Evolutionary conservation across 2,329 filamentous ascomycete genomes (phyloP).

Genomic region (Gaeumannomyces tritici): DNA sequence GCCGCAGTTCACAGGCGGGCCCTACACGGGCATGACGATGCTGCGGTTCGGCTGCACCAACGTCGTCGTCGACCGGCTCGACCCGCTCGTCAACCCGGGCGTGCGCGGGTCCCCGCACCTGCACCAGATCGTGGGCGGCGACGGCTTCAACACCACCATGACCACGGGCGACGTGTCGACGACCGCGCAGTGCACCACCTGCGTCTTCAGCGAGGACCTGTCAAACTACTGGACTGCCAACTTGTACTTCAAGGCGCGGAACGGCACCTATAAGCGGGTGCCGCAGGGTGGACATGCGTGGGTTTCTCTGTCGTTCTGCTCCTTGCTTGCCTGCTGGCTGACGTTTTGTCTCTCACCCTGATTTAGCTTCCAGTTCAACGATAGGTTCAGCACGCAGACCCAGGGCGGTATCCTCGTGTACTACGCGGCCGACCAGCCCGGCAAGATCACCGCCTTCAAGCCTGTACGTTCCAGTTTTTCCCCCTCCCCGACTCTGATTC

Average conservation of each 20-base stretch:
- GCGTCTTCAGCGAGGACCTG: constrained; percentile 26
- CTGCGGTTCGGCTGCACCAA: constrained; percentile 10
- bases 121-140: constrained; percentile 12
- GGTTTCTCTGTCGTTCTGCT: not conserved
- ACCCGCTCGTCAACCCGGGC: constrained; percentile 11
- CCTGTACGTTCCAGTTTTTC: constrained; percentile 33
- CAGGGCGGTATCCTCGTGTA: constrained; percentile 34
- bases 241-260: constrained; percentile 24
- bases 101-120: constrained; percentile 8
- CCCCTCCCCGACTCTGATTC: constrained; percentile 18
- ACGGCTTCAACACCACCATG: constrained; percentile 18
- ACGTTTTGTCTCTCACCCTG: constrained; percentile 6
- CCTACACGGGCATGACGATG: constrained; percentile 7
- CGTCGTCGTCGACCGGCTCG: constrained; percentile 7
- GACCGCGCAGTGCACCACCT: constrained; percentile 26
- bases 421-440: constrained; percentile 32
- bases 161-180: constrained; percentile 13
- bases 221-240: constrained; percentile 29
- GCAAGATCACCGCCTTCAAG: constrained; percentile 33
- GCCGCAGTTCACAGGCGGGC: constrained; percentile 6
- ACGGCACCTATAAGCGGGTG: constrained; percentile 21
- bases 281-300: constrained; percentile 12
- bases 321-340: not conserved
- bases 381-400: constrained; percentile 30
- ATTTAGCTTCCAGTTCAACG: constrained; percentile 26